Evolutionary conservation across 2,329 filamentous ascomycete genomes (phyloP), one percentile per base, ranked within the genome.

Genomic region (Phyllosticta citribraziliensis): DNA sequence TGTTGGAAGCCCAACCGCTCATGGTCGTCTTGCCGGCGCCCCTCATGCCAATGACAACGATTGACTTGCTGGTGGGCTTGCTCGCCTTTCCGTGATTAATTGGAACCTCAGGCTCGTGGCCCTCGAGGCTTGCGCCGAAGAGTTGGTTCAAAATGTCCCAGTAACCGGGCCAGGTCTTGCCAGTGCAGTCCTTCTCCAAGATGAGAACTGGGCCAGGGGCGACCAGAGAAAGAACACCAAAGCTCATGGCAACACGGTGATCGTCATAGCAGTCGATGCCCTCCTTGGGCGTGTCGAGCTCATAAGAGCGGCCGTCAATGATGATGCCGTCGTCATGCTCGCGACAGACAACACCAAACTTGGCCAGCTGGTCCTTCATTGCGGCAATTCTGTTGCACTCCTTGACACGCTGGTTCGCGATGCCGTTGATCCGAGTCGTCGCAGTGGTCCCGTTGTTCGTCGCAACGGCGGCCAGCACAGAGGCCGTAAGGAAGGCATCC

Each of bases 141-240:
- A 84, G 83, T 66, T 88, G 85, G 22, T 87, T 86, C 61, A 97
- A 76, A 19, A 87, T 85, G 73, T 99, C 94, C 94, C 94, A 99
- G 91, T 94, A 99, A 10, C 93, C 94, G 0, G 94, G 94, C 94
- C 94, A 99, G 2, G 94, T 99, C 80, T 99, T 99, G 51, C 89
- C 92, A 2, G 91, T 89, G 72, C 94, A 99, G 69, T 96, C 91
- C 63, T 91, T 88, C 72, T 99, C 94, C 2, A 89, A 82, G 57
- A 99, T 85, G 17, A 96, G 76, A 0, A 91, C 88, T 0, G 89
- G 82, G 8, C 83, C 75, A 1, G 89, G 87, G 0, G 88, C 82
- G 30, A 87, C 83, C 19, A 90, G 78, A 12, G 91, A 85, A 17
- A 99, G 79, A 6, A 99, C 91, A 66, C 91, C 94, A 75, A 99